Evolutionary conservation across 2,329 filamentous ascomycete genomes (phyloP), one percentile per base, ranked within the genome.

Genomic region (Penicillium sp.): DNA sequence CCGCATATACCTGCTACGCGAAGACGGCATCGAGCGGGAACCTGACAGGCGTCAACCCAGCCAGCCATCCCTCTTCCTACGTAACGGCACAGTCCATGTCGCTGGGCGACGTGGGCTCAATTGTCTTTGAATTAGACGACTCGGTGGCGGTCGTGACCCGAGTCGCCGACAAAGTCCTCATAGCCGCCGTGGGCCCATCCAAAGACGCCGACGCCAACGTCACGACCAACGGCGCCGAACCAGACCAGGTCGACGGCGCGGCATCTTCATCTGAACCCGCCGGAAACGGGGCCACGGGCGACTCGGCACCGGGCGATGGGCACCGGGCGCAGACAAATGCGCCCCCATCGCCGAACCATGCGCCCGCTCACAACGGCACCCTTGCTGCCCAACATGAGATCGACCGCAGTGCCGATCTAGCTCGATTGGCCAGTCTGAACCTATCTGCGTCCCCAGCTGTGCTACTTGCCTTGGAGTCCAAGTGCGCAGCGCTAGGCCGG

Each of bases 1-100:
- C 65, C 22, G 65, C 65, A 2, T 68, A 67, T 45, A 65, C 61
- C 31, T 63, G 60, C 33, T 67, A 67, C 42, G 65, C 65, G 7
- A 62, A 65, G 37, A 66, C 50, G 12, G 61, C 59, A 1, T 60
- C 65, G 5, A 62, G 50, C 12, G 65, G 65, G 13, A 68, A 67
- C 40, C 53, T 68, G 6, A 67, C 65, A 0, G 65, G 64, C 14
- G 64, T 68, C 23, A 67, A 66, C 42, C 63, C 65, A 2, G 57
- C 64, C 15, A 66, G 59, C 30, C 63, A 67, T 34, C 65, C 65
- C 2, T 67, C 65, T 4, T 67, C 65, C 32, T 68, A 65, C 39
- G 56, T 67, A 30, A 67, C 64, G 8, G 57, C 64, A 3, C 61
- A 63, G 6, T 67, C 65, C 7, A 51, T 66, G 37, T 62, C 65